Evolutionary conservation across 129 eudicot genomes (phyloP), one percentile per base, ranked within the genome.

Genomic region (Ambrosia artemisiifolia): DNA sequence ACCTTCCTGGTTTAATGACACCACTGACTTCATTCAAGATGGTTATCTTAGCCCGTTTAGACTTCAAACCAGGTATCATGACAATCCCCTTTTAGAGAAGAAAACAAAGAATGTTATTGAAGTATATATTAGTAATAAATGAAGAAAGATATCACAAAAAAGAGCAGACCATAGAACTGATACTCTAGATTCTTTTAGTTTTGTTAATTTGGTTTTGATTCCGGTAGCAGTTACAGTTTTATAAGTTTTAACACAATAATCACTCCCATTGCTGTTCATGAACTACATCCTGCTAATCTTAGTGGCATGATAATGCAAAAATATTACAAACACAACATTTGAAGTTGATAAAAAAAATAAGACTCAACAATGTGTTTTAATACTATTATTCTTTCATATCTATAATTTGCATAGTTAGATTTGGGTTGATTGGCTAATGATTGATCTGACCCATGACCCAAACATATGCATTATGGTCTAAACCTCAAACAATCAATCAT

Each of bases 1-100:
- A 91, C 97, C 95, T 88, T 61, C 95, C 92, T 18, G 97, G 97
- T 79, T 84, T 84, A 43, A 86, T 76, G 55, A 88, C 67, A 57
- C 95, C 97, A 71, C 81, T 86, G 71, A 86, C 87, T 68, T 84
- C 82, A 34, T 80, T 71, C 32, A 91, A 66, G 68, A 91, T 88
- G 36, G 75, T 74, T 61, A 88, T 67, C 70, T 78, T 87, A 17
- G 90, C 79, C 49, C 80, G 80, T 68, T 70, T 80, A 40, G 84
- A 64, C 62, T 77, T 76, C 48, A 84, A 55, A 34, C 91, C 95
- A 63, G 85, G 75, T 42, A 91, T 47, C 84, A 80, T 87, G 32
- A 67, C 28, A 47, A 78, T 14, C 49, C 70, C 80, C 97, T 91
- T 84, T 30, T 30, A 32, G 42, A 38, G 50, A 14, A 24, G 56